A percentile compares a stretch with the other conserved stretches of the same genome.
These are phyloP conservation scores for Mollisia scopiformis DNA, from an alignment of 2,329 filamentous ascomycete genomes.

Conservation along the genomic window DNA sequence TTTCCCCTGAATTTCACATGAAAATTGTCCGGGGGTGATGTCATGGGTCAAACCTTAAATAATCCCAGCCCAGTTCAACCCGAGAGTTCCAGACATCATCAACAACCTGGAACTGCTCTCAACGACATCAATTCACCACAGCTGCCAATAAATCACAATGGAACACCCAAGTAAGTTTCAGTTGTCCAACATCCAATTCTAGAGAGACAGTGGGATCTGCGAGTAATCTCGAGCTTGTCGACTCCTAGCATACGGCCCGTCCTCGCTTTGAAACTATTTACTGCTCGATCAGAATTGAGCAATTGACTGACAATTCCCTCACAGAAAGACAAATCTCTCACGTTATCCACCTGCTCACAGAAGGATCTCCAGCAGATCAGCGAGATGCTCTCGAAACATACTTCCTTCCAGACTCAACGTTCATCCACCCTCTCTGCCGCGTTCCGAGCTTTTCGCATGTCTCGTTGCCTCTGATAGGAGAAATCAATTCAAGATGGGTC, in stretches of 20 bases:
- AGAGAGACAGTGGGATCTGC: too few species aligned
- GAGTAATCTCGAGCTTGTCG: too few species aligned
- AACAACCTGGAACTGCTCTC: not conserved
- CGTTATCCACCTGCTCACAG: constrained; percentile 70
- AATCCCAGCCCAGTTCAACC: not conserved
- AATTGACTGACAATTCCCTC: not conserved
- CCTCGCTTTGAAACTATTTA: too few species aligned
- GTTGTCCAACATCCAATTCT: not conserved
- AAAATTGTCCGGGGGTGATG: constrained; percentile 1
- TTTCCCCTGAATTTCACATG: constrained; percentile 9
- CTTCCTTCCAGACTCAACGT: constrained; percentile 73
- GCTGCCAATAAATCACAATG: constrained; percentile 34
- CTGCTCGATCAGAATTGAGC: not conserved
- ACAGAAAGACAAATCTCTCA: constrained; percentile 60
- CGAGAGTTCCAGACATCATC: not conserved
- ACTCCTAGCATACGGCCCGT: too few species aligned
- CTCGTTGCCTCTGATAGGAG: constrained; percentile 44
- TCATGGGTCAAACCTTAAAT: constrained; percentile 8
- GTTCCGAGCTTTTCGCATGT: constrained; percentile 57
- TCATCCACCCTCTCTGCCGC: constrained; percentile 78
- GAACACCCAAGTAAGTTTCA: constrained; percentile 46
- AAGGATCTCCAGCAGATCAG: constrained; percentile 69
- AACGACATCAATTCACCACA: not conserved
- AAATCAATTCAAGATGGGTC: constrained; percentile 65
- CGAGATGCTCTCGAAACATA: constrained; percentile 67